These are phyloP conservation scores for Guyanaporus albipodus DNA, from an alignment of 768 basidiomycete species.

Conservation along the genomic window DNA sequence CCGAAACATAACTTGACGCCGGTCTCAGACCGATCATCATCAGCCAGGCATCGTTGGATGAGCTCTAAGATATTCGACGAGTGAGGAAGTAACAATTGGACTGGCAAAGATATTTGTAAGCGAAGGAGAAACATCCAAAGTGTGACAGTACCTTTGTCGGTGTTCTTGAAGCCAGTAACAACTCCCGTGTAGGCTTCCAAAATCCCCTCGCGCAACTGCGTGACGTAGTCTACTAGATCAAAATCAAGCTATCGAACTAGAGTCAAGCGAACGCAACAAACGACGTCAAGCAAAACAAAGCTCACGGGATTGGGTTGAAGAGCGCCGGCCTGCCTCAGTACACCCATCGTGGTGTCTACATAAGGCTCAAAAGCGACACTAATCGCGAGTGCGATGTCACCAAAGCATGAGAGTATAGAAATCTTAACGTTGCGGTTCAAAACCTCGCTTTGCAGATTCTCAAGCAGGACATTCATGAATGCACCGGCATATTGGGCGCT, in stretches of 20 bases:
- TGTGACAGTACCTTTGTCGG: conserved; percentile 57
- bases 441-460: conserved; percentile 87
- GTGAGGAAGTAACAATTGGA: conserved; percentile 55
- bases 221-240: conserved; percentile 90
- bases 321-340: conserved; percentile 85
- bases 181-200: conserved; percentile 96
- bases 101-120: conserved; percentile 4
- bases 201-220: conserved; percentile 87
- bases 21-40: conserved; percentile 81
- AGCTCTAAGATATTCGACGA: conserved; percentile 75
- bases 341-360: conserved; percentile 84
- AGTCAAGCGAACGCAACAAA: background rate
- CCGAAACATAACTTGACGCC: conserved; percentile 76
- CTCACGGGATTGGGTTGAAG: conserved; percentile 84
- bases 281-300: conserved; percentile 1
- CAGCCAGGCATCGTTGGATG: conserved; percentile 63
- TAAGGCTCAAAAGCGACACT: conserved; percentile 85
- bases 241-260: conserved; percentile 59
- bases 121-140: background rate
- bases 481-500: conserved; percentile 77
- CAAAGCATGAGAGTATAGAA: conserved; percentile 91
- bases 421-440: conserved; percentile 95
- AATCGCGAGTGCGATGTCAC: conserved; percentile 93
- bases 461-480: conserved; percentile 90
- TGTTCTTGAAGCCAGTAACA: conserved; percentile 84